Conservation (phyloP, 2,329 filamentous ascomycete genomes). For the Alternaria sp. region DNA sequence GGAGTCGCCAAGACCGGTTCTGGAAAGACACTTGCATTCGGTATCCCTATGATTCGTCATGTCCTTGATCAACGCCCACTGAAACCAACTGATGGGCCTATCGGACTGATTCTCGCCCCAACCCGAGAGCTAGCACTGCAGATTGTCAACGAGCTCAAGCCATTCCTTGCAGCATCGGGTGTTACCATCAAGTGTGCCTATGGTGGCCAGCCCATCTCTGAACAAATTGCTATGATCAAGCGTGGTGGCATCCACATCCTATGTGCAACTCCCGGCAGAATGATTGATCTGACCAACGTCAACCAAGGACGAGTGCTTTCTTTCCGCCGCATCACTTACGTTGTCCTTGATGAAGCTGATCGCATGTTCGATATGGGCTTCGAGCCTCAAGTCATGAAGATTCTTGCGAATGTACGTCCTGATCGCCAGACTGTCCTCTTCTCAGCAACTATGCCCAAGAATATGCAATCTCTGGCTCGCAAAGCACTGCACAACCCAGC, state of each 20-base stretch:
- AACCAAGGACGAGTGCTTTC: slow-evolving; percentile 96
- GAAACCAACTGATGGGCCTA: slow-evolving; percentile 83
- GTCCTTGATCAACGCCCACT: slow-evolving; percentile 91
- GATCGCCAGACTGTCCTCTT: slow-evolving; percentile 95
- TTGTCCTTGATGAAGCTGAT: slow-evolving; percentile 96
- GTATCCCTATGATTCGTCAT: slow-evolving; percentile 96
- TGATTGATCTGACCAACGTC: slow-evolving; percentile 93
- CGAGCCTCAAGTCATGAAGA: slow-evolving; percentile 96
- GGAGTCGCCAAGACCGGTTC: slow-evolving; percentile 98
- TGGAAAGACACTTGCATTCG: slow-evolving; percentile 94
- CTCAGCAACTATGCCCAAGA: slow-evolving; percentile 93
- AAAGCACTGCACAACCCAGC: slow-evolving; percentile 86
- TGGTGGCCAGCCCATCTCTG: slow-evolving; percentile 93
- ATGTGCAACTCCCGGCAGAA: slow-evolving; percentile 83
- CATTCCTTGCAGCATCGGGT: slow-evolving; percentile 85
- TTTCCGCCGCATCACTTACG: slow-evolving; percentile 85
- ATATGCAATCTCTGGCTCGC: slow-evolving; percentile 88
- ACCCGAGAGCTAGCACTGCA: slow-evolving; percentile 93
- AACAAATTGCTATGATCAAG: slow-evolving; percentile 96
- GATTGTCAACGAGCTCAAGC: slow-evolving; percentile 93
- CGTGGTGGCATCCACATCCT: slow-evolving; percentile 94
- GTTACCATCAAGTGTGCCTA: slow-evolving; percentile 91
- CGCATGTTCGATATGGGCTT: slow-evolving; percentile 99
- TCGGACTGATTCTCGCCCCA: slow-evolving; percentile 89
- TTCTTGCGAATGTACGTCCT: slow-evolving; percentile 88